phyloP scores from a whole-genome alignment of 2,329 filamentous ascomycete species.

The Furcasterigmium sp. region DNA sequence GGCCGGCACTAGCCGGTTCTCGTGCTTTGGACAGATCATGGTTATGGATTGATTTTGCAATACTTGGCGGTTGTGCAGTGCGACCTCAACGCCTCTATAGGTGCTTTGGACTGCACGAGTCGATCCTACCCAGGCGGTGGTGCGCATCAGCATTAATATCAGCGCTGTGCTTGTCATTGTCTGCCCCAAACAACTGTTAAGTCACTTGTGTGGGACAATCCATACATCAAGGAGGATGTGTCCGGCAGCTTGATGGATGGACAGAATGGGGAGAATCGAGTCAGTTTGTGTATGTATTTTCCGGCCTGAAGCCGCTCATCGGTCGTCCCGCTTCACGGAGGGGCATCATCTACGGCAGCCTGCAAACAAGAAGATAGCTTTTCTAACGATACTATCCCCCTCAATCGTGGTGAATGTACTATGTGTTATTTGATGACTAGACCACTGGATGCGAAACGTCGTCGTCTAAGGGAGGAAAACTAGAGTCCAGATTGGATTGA shows the following conservation, averaged over 20 bases:
- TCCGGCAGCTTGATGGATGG: not conserved
- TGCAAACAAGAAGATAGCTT: slow-evolving; percentile 9
- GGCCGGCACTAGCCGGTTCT: slow-evolving; percentile 40
- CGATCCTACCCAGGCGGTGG: slow-evolving; percentile 3
- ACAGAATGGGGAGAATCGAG: not conserved
- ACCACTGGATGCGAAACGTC: slow-evolving; percentile 5
- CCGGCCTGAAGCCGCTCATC: not conserved
- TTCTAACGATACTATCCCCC: too few species aligned
- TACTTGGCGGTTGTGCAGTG: slow-evolving; percentile 24
- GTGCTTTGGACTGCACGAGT: slow-evolving; percentile 7
- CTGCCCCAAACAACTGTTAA: not conserved
- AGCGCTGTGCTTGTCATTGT: not conserved
- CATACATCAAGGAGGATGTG: not conserved
- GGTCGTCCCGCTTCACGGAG: not conserved
- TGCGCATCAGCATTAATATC: not conserved
- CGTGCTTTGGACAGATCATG: slow-evolving; percentile 58
- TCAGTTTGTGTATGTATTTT: slow-evolving; percentile 2
- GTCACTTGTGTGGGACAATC: not conserved
- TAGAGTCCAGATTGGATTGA: slow-evolving; percentile 23
- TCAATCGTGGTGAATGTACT: too few species aligned
- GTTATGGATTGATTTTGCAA: slow-evolving; percentile 55
- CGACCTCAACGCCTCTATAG: slow-evolving; percentile 3
- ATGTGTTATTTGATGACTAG: not conserved
- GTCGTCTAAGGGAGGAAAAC: slow-evolving; percentile 24
- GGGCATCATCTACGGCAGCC: slow-evolving; percentile 11